A percentile compares a stretch with the other conserved stretches of the same genome.
These are phyloP conservation scores for Gryganskiella cystojenkinii DNA, from an alignment of 192 early-diverging fungal species.

Conservation along the genomic window DNA sequence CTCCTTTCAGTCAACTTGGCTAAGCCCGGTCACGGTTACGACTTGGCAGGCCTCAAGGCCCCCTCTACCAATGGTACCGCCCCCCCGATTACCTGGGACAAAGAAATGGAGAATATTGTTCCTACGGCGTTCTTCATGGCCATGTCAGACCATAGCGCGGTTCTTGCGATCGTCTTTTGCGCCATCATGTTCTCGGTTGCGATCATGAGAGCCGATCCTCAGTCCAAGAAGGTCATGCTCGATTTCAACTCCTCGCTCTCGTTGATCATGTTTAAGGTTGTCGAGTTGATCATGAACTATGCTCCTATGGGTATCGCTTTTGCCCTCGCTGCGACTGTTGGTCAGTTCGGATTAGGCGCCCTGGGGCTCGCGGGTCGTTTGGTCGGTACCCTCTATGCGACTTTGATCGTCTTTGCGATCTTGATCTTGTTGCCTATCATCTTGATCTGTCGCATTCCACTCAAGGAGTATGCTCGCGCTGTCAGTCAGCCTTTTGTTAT, in stretches of 20 bases:
- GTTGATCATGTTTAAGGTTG: constrained; percentile 68
- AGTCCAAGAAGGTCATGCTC: constrained; percentile 59
- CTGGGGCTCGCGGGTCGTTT: constrained; percentile 69
- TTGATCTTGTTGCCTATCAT: constrained; percentile 66
- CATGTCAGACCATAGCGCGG: constrained; percentile 36
- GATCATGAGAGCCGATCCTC: constrained; percentile 52
- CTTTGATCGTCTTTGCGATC: constrained; percentile 64
- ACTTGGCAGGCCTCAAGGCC: constrained; percentile 15
- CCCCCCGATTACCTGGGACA: constrained; percentile 57
- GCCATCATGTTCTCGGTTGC: constrained; percentile 71
- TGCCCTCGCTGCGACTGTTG: constrained; percentile 69
- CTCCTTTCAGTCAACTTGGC: constrained; percentile 67
- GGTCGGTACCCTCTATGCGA: constrained; percentile 66
- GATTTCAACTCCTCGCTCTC: constrained; percentile 63
- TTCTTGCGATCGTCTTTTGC: constrained; percentile 70
- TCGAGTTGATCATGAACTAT: constrained; percentile 66
- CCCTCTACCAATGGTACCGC: constrained; percentile 1
- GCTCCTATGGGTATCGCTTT: constrained; percentile 75
- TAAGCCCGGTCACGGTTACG: constrained; percentile 66
- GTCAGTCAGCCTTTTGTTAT: constrained; percentile 71
- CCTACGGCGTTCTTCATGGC: constrained; percentile 72
- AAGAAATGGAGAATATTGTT: constrained; percentile 66
- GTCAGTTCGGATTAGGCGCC: constrained; percentile 62
- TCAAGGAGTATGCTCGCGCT: constrained; percentile 59
- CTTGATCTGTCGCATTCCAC: constrained; percentile 61